Base-by-base conservation (phyloP, 177 flowering plant genomes). In the Vitis hybrid region DNA sequence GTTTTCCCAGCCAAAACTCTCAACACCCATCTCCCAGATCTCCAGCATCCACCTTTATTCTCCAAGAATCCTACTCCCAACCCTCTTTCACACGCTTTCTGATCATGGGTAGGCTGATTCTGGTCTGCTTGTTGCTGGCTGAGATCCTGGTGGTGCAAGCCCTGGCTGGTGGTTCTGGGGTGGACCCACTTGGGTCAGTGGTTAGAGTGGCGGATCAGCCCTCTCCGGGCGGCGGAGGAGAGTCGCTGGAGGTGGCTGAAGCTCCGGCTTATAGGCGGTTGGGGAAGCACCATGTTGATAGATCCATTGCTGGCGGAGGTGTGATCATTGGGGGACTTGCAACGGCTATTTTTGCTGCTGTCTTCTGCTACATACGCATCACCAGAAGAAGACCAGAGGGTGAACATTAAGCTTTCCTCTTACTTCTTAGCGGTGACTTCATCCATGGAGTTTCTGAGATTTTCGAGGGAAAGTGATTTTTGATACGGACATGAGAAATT, bases 291-390 rank as follows among this genome's bases (percentile, higher is more conserved):
- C 80, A 73, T 53, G 48, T 77, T 8, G 92, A 87, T 64, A 80
- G 74, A 64, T 91, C 94, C 0, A 81, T 82, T 18, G 89, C 86
- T 1, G 91, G 93, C n/a, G 92, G 91, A 3, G 93, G 88, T 0
- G 88, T 91, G 33, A 91, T 91, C 73, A 77, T 91, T 8, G 97
- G 93, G 9, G 97, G 97, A 2, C 86, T 91, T 58, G 87, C 79
- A 19, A 83, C 87, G 2, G 90, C 87, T 21, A 70, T 80, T 67
- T 71, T 88, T 66, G 90, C 88, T 8, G 85, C 90, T 15, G 90
- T 89, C 50, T 80, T 84, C 70, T 80, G 86, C 75, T 91, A 91
- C 73, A 88, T 91, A 63, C 77, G 91, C n/a, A 85, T 87, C 16
- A 91, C 97, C 1, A 83, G 91, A 60, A 79, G 33, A 53, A 78